phyloP scores from a whole-genome alignment of 2,329 filamentous ascomycete genomes.

The Monilinia laxa region DNA sequence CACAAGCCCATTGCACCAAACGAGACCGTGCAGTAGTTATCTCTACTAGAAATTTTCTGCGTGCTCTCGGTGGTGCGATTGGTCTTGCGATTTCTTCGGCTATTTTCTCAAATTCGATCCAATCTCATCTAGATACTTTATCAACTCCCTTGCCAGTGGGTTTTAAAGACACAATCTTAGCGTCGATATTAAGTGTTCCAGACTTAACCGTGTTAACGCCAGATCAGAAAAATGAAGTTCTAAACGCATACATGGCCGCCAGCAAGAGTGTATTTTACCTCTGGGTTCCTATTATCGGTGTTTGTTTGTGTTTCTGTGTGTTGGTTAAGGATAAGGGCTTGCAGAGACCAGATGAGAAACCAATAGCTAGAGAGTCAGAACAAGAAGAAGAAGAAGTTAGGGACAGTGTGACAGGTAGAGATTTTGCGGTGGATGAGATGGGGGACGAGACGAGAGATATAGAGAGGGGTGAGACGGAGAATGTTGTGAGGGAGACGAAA shows the following conservation, averaged over 20 bases:
- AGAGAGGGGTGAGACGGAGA: background rate
- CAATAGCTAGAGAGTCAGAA: background rate
- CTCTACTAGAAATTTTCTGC: constrained; percentile 61
- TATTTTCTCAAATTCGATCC: constrained; percentile 45
- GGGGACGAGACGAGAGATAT: background rate
- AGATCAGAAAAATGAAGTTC: constrained; percentile 42
- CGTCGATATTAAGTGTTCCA: constrained; percentile 35
- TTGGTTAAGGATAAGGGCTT: constrained; percentile 54
- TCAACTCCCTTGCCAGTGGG: constrained; percentile 28
- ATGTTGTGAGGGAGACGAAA: background rate
- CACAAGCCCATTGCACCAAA: constrained; percentile 57
- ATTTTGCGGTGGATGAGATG: background rate
- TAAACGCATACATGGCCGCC: constrained; percentile 53
- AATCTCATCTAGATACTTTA: constrained; percentile 26
- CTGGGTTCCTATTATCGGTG: constrained; percentile 53
- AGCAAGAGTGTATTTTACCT: constrained; percentile 57
- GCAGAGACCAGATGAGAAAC: constrained; percentile 37
- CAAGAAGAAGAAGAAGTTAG: background rate
- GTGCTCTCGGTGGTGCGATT: constrained; percentile 57
- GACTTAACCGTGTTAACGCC: constrained; percentile 28
- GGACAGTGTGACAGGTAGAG: background rate
- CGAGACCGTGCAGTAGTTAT: constrained; percentile 61
- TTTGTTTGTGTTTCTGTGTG: constrained; percentile 51
- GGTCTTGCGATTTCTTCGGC: constrained; percentile 59
- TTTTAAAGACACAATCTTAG: constrained; percentile 30